Evolutionary conservation across 805 yeast species (phyloP), one percentile per base, ranked within the genome.

Genomic region (Nakazawaea populi): DNA sequence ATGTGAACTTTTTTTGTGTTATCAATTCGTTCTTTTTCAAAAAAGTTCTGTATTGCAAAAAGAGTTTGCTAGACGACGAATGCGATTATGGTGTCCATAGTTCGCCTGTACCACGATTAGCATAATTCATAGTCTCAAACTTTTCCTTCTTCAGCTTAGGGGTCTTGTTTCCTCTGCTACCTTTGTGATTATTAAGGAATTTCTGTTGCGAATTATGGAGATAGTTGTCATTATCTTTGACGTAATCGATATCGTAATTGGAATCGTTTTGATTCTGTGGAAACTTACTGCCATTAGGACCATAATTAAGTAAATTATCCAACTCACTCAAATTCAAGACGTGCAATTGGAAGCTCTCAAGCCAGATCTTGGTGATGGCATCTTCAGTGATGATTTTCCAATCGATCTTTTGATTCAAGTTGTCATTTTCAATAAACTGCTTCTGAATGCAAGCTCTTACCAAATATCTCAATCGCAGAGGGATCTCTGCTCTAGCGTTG

Each of bases 351-450:
- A 71, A 73, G 62, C 86, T 67, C 54, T 66, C 63, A 45, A 78
- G 69, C 89, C 87, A 75, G 42, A 75, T 71, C 51, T 68, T 66
- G 12, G 82, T 74, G 4, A 73, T 69, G 2, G 73, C 60, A 56
- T 83, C 88, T 60, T 85, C 92, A 5, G 88, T 76, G 5, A 85
- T 72, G 28, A 84, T 63, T 28, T 70, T 67, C 90, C 90, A 85
- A 36, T 71, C 64, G n/a, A 58, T 40, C 18, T 58, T 54, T 39
- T 65, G 65, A 10, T 39, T n/a, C 8, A 5, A 4, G 7, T 58
- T 55, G 37, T 64, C 67, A 36, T 67, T 67, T 42, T 75, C 77
- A 41, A 76, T 56, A 50, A 68, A 74, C 46, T 73, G 70, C 60
- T 82, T 82, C 54, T 76, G 79, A 35, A 83, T 66, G 58, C 85